phyloP scores from a whole-genome alignment of 352 stramenopile genomes.

The Pythium phragmiticola region DNA sequence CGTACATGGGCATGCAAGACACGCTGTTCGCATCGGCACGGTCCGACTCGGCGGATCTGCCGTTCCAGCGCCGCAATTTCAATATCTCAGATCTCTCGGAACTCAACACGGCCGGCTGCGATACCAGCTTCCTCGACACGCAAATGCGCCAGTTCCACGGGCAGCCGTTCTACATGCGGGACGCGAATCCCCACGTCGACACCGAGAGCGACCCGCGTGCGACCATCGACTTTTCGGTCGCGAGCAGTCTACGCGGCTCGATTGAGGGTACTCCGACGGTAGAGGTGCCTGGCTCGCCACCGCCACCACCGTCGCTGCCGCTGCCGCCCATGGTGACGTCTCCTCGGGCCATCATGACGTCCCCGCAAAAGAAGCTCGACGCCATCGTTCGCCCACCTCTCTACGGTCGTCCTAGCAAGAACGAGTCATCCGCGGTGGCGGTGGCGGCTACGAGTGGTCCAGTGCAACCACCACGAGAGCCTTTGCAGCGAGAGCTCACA shows the following conservation, averaged over 20 bases:
- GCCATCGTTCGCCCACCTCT: conserved; percentile 19
- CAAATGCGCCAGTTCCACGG: conserved; percentile 78
- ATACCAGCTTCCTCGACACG: conserved; percentile 58
- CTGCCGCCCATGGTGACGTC: conserved; percentile 2
- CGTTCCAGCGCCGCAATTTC: conserved; percentile 39
- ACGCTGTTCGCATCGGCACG: conserved; percentile 29
- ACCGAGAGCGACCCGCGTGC: conserved; percentile 9
- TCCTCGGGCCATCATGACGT: conserved; percentile 10
- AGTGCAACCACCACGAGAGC: too few species aligned
- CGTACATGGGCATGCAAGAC: conserved; percentile 33
- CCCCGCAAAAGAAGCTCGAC: conserved; percentile 16
- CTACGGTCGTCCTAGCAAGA: conserved; percentile 19
- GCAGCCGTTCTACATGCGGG: conserved; percentile 34
- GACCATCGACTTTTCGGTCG: conserved; percentile 22
- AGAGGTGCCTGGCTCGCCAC: neutral
- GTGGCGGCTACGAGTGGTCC: too few species aligned
- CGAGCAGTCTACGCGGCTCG: neutral
- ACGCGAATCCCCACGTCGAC: neutral
- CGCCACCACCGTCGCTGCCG: neutral
- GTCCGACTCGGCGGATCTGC: conserved; percentile 31
- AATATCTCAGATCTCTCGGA: conserved; percentile 37
- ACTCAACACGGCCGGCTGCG: conserved; percentile 53
- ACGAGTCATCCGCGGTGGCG: neutral
- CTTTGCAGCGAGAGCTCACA: conserved; percentile 2
- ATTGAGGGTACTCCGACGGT: neutral